Base-by-base conservation (phyloP, 257 asterid genomes). In the Scutellaria baicalensis region DNA sequence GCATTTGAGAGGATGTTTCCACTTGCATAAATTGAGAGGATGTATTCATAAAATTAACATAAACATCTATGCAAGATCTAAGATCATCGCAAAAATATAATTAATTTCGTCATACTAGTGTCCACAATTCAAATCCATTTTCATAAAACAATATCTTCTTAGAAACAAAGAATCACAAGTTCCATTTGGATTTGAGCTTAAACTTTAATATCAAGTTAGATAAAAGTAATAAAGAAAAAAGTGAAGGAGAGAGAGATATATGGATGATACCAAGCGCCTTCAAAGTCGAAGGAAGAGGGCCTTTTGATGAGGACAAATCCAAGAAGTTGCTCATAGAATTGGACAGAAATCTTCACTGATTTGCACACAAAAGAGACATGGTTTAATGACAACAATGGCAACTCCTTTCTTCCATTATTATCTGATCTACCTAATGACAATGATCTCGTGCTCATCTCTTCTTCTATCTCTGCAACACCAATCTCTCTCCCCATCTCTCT, bases 251-350 rank as follows among this genome's bases (percentile, higher is more conserved):
- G 35, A 9, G 35, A 60, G 14, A n/a, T 9, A 9, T 21, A 9
- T 21, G 31, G 11, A 4, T 45, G 14, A 13, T 83, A 90, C 97
- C 95, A 90, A 69, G 97, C 96, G 45, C 97, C 97, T 76, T 88
- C 89, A 44, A 91, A 91, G 74, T 88, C 86, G 55, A 91, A 85
- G 42, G 97, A 91, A 66, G 96, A 89, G 0, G 97, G 97, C 54
- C 97, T 76, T 51, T 86, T 85, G 75, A 91, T 84, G 78, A 85
- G 89, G 54, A 88, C 86, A 8, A 91, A 91, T 0, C 97, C 96
- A 20, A 91, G 85, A 52, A 91, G 90, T 51, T 84, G 86, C 36
- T 85, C 80, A 50, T 86, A 91, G 52, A 91, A 91, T 20, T 82
- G 72, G 1, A 75, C 90, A 4, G 96, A 84, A 79, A 16, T 81